Evolutionary conservation across 1,284 basidiomycete species (phyloP).

Genomic region (Trichosporon inkin): DNA sequence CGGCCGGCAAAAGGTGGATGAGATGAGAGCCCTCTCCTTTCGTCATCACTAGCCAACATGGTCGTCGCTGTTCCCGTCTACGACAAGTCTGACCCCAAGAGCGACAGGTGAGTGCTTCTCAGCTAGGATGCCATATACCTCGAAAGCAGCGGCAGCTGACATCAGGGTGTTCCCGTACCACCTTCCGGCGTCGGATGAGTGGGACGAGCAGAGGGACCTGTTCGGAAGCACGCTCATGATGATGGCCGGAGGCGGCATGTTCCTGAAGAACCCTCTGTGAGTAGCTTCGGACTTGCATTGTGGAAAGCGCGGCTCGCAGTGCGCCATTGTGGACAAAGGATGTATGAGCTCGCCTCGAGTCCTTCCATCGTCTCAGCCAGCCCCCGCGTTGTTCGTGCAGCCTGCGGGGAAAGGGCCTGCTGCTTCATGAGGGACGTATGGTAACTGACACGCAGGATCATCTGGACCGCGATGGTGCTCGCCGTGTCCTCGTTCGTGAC

Average conservation of each 20-base stretch:
- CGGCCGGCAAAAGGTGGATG: not conserved
- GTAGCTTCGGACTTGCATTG: conserved; percentile 15
- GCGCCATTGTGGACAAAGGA: too few relatives aligned
- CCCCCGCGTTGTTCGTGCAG: too few relatives aligned
- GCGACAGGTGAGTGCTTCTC: conserved; percentile 37
- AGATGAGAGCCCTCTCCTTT: not conserved
- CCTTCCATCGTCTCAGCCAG: not conserved
- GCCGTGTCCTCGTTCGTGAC: conserved; percentile 37
- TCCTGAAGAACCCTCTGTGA: conserved; percentile 47
- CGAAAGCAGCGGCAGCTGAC: conserved; percentile 17
- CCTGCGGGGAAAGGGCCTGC: too few relatives aligned
- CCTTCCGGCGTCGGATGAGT: conserved; percentile 39
- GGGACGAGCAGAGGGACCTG: conserved; percentile 40
- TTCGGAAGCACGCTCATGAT: conserved; percentile 41
- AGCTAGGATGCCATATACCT: too few relatives aligned
- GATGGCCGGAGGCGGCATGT: conserved; percentile 47
- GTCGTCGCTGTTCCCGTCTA: conserved; percentile 40
- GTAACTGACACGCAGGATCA: conserved; percentile 31
- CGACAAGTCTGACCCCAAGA: conserved; percentile 45
- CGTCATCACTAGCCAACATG: conserved; percentile 22
- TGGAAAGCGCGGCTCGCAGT: too few relatives aligned
- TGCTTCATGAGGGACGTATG: too few relatives aligned
- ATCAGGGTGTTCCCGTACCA: conserved; percentile 42
- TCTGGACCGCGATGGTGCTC: conserved; percentile 38
- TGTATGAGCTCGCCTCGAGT: not conserved